Conservation (phyloP, 1,139 yeast genomes). For the Kodamaea sp. region DNA sequence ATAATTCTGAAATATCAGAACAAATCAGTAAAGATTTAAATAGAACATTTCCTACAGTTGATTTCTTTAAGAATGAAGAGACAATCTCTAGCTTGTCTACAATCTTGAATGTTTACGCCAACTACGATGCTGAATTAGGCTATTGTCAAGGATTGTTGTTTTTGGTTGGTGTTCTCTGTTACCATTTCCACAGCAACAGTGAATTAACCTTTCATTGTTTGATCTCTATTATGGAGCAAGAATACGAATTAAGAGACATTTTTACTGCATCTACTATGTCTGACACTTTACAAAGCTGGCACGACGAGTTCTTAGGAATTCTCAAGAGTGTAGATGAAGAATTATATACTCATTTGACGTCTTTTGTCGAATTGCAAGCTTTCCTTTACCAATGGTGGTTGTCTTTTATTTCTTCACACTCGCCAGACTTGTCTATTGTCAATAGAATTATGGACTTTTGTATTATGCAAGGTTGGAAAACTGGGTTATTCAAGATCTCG, state of each 20-base stretch:
- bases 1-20: constrained; percentile 39
- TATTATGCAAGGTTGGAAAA: constrained; percentile 63
- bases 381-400: constrained; percentile 65
- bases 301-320: constrained; percentile 48
- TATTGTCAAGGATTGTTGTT: constrained; percentile 71
- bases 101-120: constrained; percentile 62
- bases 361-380: constrained; percentile 41
- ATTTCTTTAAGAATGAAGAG: constrained; percentile 44
- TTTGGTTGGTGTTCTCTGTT: constrained; percentile 58
- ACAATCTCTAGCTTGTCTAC: constrained; percentile 50
- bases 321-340: constrained; percentile 41
- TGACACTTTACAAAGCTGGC: constrained; percentile 52
- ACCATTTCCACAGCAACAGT: constrained; percentile 45
- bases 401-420: constrained; percentile 59
- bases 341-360: constrained; percentile 42
- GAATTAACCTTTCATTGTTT: constrained; percentile 53
- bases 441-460: constrained; percentile 53
- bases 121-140: constrained; percentile 66
- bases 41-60: constrained; percentile 59
- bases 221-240: constrained; percentile 60
- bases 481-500: constrained; percentile 59
- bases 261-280: constrained; percentile 54
- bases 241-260: constrained; percentile 53
- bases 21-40: constrained; percentile 61
- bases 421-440: constrained; percentile 51